phyloP scores from a whole-genome alignment of 441 rosid genomes.

The Manihot esculenta region DNA sequence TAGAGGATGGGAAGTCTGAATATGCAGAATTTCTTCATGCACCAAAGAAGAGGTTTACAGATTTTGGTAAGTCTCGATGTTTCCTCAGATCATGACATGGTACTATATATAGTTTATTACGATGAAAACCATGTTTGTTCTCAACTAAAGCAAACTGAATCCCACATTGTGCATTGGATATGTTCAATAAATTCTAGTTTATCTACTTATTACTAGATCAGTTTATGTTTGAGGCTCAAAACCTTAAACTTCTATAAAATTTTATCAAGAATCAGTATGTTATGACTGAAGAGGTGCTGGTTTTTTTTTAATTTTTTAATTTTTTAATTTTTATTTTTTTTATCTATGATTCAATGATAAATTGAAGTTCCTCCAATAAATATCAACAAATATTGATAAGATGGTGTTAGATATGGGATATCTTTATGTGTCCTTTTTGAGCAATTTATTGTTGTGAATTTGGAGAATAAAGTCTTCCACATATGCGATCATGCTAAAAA shows the following conservation, averaged over 20 bases:
- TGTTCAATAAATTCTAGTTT: background rate
- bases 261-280: background rate
- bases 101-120: background rate
- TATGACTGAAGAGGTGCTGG: background rate
- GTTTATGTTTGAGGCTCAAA: background rate
- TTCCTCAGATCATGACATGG: background rate
- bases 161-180: background rate
- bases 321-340: too few relatives aligned
- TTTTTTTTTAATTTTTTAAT: too few relatives aligned
- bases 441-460: background rate
- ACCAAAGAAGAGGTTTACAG: constrained; percentile 69
- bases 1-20: constrained; percentile 63
- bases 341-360: background rate
- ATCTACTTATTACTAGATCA: background rate
- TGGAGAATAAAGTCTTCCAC: constrained; percentile 1
- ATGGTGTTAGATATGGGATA: background rate
- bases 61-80: constrained; percentile 61
- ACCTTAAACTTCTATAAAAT: background rate
- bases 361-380: background rate
- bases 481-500: too few relatives aligned
- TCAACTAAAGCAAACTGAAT: background rate
- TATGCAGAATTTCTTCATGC: constrained; percentile 97
- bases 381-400: background rate
- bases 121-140: background rate
- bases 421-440: background rate